Evolutionary conservation across 73 alveolate genomes (phyloP).

Genomic region (Paramecium pentaurelia): DNA sequence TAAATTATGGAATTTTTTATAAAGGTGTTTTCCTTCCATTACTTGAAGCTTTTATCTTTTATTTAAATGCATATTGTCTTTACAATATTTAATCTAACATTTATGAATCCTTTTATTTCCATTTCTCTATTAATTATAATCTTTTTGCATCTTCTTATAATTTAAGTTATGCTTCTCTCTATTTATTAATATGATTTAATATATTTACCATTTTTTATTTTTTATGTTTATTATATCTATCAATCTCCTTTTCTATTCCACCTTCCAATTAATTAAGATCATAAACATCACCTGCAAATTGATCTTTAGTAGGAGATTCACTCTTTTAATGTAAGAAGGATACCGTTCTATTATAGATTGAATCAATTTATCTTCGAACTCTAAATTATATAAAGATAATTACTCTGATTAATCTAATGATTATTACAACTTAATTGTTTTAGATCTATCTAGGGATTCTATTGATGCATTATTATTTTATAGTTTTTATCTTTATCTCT

Average conservation of each 20-base stretch:
- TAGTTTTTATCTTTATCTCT: not conserved
- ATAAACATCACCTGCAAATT: not conserved
- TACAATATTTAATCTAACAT: not conserved
- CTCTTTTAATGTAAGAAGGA: not conserved
- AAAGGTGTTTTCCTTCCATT: not conserved
- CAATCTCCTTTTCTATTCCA: not conserved
- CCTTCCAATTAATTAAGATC: constrained; percentile 20
- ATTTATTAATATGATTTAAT: not conserved
- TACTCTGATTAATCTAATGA: constrained; percentile 1
- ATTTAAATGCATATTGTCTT: not conserved
- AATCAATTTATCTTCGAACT: not conserved
- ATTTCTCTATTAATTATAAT: not conserved
- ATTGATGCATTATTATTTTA: not conserved
- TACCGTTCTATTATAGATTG: not conserved
- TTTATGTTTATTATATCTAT: constrained; percentile 13
- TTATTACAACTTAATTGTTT: not conserved
- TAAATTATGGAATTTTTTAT: not conserved
- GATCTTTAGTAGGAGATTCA: not conserved
- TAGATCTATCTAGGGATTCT: constrained; percentile 9
- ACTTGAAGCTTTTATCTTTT: not conserved
- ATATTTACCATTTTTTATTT: not conserved
- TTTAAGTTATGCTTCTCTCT: constrained; percentile 27
- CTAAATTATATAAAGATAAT: not conserved
- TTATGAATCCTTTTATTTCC: not conserved
- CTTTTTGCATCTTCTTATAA: constrained; percentile 43